A percentile compares a stretch with the other conserved stretches of the same genome.
Conservation (phyloP, 768 basidiomycete genomes). For the Tulasnella calospora region DNA sequence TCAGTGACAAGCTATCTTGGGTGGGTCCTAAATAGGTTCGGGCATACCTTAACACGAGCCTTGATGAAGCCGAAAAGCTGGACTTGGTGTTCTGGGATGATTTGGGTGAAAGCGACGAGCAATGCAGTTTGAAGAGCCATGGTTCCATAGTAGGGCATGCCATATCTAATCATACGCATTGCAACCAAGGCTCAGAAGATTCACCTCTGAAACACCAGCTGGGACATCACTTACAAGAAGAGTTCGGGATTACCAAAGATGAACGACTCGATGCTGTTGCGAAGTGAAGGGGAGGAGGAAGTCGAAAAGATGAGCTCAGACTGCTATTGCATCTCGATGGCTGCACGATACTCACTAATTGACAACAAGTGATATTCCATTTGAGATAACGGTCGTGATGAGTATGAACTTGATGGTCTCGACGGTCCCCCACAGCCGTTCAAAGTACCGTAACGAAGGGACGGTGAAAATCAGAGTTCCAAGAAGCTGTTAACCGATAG, state of each 20-base stretch:
- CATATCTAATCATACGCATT: conserved; percentile 53
- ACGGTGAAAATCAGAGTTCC: conserved; percentile 55
- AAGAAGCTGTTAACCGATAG: conserved; percentile 46
- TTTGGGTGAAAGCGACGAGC: conserved; percentile 93
- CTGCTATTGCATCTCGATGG: not conserved
- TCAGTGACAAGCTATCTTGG: not conserved
- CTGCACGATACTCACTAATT: conserved; percentile 48
- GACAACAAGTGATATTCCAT: conserved; percentile 81
- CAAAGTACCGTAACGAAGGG: conserved; percentile 81
- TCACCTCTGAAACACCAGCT: conserved; percentile 15
- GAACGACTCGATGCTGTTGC: conserved; percentile 67
- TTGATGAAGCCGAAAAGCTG: conserved; percentile 82
- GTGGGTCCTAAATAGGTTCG: not conserved
- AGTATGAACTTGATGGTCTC: conserved; percentile 84
- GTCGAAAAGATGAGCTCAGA: not conserved
- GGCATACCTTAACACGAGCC: conserved; percentile 79
- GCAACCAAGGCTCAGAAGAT: conserved; percentile 22
- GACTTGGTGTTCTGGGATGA: conserved; percentile 97
- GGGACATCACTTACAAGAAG: conserved; percentile 57
- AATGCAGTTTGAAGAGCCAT: conserved; percentile 84
- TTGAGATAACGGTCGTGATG: conserved; percentile 71
- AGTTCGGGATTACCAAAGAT: conserved; percentile 63
- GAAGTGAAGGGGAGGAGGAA: not conserved
- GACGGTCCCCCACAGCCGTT: conserved; percentile 86
- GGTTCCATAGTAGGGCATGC: conserved; percentile 86